Base-by-base conservation (phyloP, 805 yeast species). In the Lipomyces orientalis region DNA sequence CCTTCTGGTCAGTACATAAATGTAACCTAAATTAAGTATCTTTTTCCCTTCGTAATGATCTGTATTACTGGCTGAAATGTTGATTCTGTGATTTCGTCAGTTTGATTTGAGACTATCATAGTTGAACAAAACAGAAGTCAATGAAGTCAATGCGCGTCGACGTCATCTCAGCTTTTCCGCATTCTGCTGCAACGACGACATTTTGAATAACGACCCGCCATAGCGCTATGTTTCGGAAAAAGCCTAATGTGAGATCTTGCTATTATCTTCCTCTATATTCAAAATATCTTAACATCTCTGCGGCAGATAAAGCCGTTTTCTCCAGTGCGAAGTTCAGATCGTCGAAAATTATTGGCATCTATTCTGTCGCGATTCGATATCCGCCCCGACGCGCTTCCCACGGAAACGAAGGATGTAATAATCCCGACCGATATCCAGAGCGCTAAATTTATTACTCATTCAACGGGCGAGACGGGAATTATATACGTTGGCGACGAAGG, bases 271-370 rank as follows among this genome's bases (percentile, higher is more conserved):
- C 31, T 9, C 2, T 31, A 31, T 54, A 8, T 1, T 35, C 16
- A 19, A 3, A 2, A 9, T 25, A 22, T 16, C 35, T n/a, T 29
- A 25, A 58, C 39, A 10, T 5, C 29, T 59, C 25, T 16, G 19
- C 46, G 31, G 16, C 81, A 84, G 75, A 81, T 89, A 65, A 93
- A 93, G 79, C 88, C 96, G 2, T 81, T 87, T 61, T 85, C 97
- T 25, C 91, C 91, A 73, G 82, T 95, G 67, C 93, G 92, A 78
- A 86, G 91, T 14, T 90, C 97, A 0, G 98, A 92, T 71, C 81
- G 95, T 54, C 84, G 90, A 70, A 83, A 83, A 69, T 76, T 88
- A 33, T 76, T 87, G 10, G 72, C 76, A 4, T 73, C 76, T 4
- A 81, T 89, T 37, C 80, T 86, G 70, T 72, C 77, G 29, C 75